phyloP scores from a whole-genome alignment of 495 filamentous ascomycete species.

The Tuber umbilicatum region DNA sequence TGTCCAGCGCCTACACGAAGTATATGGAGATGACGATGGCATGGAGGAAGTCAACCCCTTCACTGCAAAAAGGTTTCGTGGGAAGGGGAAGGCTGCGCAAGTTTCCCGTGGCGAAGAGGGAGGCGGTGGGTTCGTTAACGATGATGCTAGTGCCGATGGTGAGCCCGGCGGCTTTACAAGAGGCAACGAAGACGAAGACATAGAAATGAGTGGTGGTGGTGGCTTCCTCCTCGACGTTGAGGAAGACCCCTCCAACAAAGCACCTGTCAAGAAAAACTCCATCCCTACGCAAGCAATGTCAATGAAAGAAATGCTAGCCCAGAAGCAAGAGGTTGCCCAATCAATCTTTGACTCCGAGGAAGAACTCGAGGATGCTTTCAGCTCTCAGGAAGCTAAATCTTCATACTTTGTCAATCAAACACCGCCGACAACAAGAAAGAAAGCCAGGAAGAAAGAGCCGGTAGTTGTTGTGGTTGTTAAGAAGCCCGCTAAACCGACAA shows the following conservation, averaged over 20 bases:
- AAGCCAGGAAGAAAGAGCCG: background rate
- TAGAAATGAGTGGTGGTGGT: background rate
- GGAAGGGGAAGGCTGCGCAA: background rate
- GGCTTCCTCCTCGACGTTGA: conserved; percentile 17
- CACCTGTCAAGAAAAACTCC: background rate
- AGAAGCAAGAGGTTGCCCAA: background rate
- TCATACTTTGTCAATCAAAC: conserved; percentile 5
- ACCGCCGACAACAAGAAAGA: background rate
- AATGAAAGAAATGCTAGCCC: conserved; percentile 12
- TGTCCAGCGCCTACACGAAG: conserved; percentile 65
- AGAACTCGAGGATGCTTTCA: background rate
- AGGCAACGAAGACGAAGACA: conserved; percentile 1
- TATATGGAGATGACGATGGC: conserved; percentile 55
- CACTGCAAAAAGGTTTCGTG: conserved; percentile 16
- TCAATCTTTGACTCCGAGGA: conserved; percentile 3
- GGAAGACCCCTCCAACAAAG: conserved; percentile 7
- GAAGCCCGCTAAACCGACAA: conserved; percentile 6
- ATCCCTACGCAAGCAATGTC: conserved; percentile 2
- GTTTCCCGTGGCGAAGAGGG: conserved; percentile 7
- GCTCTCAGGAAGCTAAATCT: conserved; percentile 9
- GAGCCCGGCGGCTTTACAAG: conserved; percentile 25
- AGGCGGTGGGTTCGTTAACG: conserved; percentile 46
- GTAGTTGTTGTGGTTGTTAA: conserved; percentile 9
- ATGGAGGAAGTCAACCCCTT: conserved; percentile 48
- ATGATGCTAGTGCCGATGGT: conserved; percentile 44